These are phyloP conservation scores for Chrysanthemum lavandulifolium DNA, from an alignment of 129 eudicot species.

Conservation along the genomic window DNA sequence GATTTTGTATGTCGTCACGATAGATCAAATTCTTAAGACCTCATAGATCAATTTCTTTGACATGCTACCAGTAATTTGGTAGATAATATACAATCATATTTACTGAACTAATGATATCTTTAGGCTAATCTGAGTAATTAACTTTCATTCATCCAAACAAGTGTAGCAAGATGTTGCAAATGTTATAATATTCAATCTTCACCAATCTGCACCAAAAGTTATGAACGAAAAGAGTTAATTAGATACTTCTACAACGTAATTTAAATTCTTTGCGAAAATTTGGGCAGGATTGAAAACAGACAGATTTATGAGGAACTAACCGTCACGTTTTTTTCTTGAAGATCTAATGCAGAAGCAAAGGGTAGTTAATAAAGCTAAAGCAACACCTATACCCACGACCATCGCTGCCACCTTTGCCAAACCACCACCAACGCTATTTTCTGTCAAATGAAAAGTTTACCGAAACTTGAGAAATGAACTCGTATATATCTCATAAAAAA, in stretches of 20 bases:
- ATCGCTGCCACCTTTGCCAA: conserved; percentile 47
- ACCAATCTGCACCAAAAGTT: conserved; percentile 9
- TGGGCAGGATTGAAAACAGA: not conserved
- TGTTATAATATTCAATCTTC: not conserved
- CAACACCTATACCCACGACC: conserved; percentile 50
- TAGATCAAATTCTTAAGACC: not conserved
- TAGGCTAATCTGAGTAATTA: not conserved
- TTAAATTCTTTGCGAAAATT: not conserved
- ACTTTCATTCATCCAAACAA: not conserved
- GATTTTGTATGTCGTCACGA: no score
- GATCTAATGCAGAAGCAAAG: conserved; percentile 31
- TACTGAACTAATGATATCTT: not conserved
- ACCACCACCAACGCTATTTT: conserved; percentile 21
- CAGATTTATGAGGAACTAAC: conserved; percentile 24
- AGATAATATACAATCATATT: not conserved
- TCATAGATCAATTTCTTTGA: not conserved
- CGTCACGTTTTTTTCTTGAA: conserved; percentile 43
- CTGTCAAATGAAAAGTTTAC: conserved; percentile 16
- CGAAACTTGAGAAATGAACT: not conserved
- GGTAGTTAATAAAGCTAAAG: conserved; percentile 21
- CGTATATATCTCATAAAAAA: not conserved
- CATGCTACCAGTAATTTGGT: not conserved
- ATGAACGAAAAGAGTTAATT: not conserved
- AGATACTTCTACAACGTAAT: not conserved
- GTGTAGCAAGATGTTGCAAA: not conserved